These are phyloP conservation scores for Hemileia vastatrix DNA, from an alignment of 1,284 basidiomycete genomes.

Conservation along the genomic window DNA sequence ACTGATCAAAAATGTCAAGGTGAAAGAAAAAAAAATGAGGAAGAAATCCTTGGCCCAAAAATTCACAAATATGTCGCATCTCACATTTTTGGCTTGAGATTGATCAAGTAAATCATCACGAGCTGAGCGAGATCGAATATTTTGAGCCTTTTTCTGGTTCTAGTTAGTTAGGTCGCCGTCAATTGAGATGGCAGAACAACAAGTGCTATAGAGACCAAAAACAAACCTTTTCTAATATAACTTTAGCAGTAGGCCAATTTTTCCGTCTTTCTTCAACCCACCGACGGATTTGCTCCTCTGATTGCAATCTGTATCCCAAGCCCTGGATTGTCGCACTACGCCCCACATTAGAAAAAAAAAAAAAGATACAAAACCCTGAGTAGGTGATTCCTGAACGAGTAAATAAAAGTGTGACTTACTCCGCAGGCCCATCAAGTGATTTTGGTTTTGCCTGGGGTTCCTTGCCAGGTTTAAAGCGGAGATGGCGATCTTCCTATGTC, in stretches of 20 bases:
- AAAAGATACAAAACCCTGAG: background rate
- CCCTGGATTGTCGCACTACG: slow-evolving; percentile 21
- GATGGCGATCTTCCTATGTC: slow-evolving; percentile 15
- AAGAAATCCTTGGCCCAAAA: too few relatives aligned
- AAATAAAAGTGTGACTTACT: background rate
- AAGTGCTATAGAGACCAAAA: too few relatives aligned
- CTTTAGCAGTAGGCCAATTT: slow-evolving; percentile 6
- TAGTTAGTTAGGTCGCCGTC: too few relatives aligned
- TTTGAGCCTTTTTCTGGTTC: too few relatives aligned
- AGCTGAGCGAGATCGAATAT: too few relatives aligned
- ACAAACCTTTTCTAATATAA: slow-evolving; percentile 3
- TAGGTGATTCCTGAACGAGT: background rate
- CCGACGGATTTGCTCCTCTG: slow-evolving; percentile 6
- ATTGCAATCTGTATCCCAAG: slow-evolving; percentile 13
- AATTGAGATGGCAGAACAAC: too few relatives aligned
- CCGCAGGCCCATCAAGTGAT: slow-evolving; percentile 8
- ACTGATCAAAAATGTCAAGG: too few relatives aligned
- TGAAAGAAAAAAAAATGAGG: too few relatives aligned
- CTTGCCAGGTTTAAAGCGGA: slow-evolving; percentile 14
- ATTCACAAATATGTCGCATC: too few relatives aligned
- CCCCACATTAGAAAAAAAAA: background rate
- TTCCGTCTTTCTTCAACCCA: slow-evolving; percentile 22
- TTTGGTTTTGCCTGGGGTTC: background rate
- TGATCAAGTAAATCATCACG: too few relatives aligned
- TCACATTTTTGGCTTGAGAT: too few relatives aligned